Base-by-base conservation (phyloP, 768 basidiomycete species). In the Russula compacta region DNA sequence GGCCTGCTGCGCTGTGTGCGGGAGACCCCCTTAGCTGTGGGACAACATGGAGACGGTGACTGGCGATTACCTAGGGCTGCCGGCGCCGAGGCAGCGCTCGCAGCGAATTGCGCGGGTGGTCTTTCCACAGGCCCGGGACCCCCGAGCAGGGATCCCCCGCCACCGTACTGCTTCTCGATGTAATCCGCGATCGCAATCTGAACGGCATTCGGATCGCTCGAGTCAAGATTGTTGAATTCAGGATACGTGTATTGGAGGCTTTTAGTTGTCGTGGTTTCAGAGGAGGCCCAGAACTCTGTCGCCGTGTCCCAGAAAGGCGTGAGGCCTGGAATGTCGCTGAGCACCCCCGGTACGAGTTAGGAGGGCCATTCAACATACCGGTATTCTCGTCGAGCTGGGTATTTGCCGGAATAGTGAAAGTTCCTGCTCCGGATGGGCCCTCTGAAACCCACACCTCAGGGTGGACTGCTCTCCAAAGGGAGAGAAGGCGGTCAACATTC, bases 401-500 rank as follows among this genome's bases (percentile, higher is more conserved):
- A 17, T 29, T 17, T 2, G 5, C 19, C 14, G 35, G 8, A 35
- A 65, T 51, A 19, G 48, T 55, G 67, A 65, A 66, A 6, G 53
- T 66, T 10, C 64, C 60, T 17, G 56, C 51, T 57, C 48, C 65
- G 48, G 59, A 51, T 57, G 44, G 65, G 59, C 38, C 69, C 32
- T 3, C 36, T 21, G 64, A 69, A 9, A 79, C 75, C 74, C 76
- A 77, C 2, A 75, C 73, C 3, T 63, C 68, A 1, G 72, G 76
- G 61, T 81, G 74, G 43, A 83, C 62, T 1, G 77, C 79, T 3
- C 73, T 70, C 81, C 80, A 83, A 19, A 83, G 69, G 6, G 79
- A 71, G 24, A 82, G 70, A 60, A 80, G 32, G n/a, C 80, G 77
- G 64, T 83, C 81, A 24, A 82, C 80, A 50, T 82, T 79, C 62